These are phyloP conservation scores for Sanghuangporus sanghuang DNA, from an alignment of 1,284 basidiomycete genomes.

Conservation along the genomic window DNA sequence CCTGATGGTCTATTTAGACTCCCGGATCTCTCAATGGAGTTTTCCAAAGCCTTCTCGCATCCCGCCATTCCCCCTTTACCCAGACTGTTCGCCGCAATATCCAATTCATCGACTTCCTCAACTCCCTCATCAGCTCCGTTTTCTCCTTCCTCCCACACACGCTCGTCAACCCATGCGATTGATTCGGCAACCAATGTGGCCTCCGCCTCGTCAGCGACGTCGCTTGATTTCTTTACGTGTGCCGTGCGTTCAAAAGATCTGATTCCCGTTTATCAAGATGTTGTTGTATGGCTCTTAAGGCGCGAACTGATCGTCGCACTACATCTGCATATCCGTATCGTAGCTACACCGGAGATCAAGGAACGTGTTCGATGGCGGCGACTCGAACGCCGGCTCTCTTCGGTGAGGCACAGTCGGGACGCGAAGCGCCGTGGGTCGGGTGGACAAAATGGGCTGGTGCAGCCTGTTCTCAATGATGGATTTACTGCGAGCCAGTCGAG, in stretches of 20 bases:
- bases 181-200: background rate
- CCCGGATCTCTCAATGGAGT: conserved; percentile 56
- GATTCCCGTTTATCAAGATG: conserved; percentile 71
- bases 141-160: conserved; percentile 1
- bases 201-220: background rate
- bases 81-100: conserved; percentile 67
- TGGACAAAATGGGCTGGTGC: background rate
- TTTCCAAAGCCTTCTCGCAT: conserved; percentile 62
- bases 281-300: conserved; percentile 91
- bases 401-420: conserved; percentile 10
- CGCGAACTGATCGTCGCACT: conserved; percentile 81
- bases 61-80: conserved; percentile 67
- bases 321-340: conserved; percentile 81
- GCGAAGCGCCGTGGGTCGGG: background rate
- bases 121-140: conserved; percentile 1
- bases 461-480: background rate
- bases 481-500: background rate
- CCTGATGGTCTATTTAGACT: conserved; percentile 38
- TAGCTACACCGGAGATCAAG: conserved; percentile 78
- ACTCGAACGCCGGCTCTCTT: conserved; percentile 9
- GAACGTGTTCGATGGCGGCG: conserved; percentile 44
- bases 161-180: background rate
- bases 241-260: conserved; percentile 65
- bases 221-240: conserved; percentile 65
- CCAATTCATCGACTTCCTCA: conserved; percentile 45